These are phyloP conservation scores for Zostera marina DNA, from an alignment of 116 monocot genomes.

Conservation along the genomic window DNA sequence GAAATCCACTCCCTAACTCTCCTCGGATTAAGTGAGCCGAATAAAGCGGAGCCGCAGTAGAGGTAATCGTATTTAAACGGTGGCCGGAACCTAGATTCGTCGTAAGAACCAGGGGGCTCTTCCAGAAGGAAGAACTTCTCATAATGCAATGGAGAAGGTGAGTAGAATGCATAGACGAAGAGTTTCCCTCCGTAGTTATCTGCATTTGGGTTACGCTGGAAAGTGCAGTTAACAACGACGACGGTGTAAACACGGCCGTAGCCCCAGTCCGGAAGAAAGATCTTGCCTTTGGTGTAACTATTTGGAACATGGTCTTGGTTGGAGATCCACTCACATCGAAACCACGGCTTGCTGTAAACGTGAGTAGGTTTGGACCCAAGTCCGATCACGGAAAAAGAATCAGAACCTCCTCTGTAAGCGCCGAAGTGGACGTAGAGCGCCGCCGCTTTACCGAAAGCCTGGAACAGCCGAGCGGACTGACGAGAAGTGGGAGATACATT, in stretches of 20 bases:
- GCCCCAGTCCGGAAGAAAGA: constrained; percentile 94
- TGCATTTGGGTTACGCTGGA: constrained; percentile 41
- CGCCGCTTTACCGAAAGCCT: constrained; percentile 62
- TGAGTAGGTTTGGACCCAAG: constrained; percentile 82
- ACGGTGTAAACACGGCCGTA: constrained; percentile 96
- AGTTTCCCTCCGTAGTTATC: constrained; percentile 76
- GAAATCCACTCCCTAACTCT: constrained; percentile 88
- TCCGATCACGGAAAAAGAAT: constrained; percentile 55
- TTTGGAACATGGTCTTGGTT: constrained; percentile 20
- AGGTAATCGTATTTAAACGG: constrained; percentile 78
- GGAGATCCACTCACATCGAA: constrained; percentile 81
- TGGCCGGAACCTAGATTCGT: constrained; percentile 34
- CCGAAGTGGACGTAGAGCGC: constrained; percentile 79
- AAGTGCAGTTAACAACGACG: constrained; percentile 96
- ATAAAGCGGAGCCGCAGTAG: constrained; percentile 86
- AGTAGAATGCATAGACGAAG: constrained; percentile 68
- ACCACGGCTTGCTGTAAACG: constrained; percentile 76
- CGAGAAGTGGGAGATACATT: too few species aligned
- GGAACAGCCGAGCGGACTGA: too few species aligned
- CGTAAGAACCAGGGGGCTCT: constrained; percentile 50
- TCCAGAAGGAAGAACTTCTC: constrained; percentile 60
- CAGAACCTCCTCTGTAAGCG: constrained; percentile 69
- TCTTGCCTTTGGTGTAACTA: constrained; percentile 46
- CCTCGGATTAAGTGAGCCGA: constrained; percentile 46
- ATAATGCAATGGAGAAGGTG: constrained; percentile 26